Evolutionary conservation across 441 rosid genomes (phyloP).

Genomic region (Bruguiera hainesii): DNA sequence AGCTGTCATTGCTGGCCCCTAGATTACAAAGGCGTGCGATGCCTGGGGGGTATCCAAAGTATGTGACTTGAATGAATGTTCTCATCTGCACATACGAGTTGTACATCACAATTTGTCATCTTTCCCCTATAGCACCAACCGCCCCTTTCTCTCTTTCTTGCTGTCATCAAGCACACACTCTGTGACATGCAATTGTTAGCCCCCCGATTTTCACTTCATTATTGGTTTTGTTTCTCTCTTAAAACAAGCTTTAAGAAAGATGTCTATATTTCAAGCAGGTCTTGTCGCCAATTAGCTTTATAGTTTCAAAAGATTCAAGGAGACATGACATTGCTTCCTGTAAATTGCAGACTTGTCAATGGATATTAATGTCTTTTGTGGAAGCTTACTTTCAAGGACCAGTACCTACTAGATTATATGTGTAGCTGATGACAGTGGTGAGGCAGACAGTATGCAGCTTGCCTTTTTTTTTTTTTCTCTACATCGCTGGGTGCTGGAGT

Average conservation of each 20-base stretch:
- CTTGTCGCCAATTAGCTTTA: no score
- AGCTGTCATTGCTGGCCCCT: slow-evolving; percentile 32
- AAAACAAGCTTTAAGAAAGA: background rate
- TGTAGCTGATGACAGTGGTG: no score
- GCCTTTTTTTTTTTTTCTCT: slow-evolving; percentile 7
- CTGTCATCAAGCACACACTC: slow-evolving; percentile 2
- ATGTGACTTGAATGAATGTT: slow-evolving; percentile 16
- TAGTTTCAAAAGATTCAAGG: no score
- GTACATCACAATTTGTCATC: slow-evolving; percentile 1
- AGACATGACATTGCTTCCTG: no score
- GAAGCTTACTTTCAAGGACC: no score
- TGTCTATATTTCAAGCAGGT: no score
- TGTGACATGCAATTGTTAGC: slow-evolving; percentile 7
- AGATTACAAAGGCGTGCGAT: slow-evolving; percentile 34
- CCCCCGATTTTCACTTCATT: background rate
- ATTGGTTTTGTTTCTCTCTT: background rate
- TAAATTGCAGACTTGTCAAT: no score
- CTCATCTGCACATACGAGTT: background rate
- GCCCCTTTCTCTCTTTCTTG: background rate
- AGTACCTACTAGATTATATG: no score
- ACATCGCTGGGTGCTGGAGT: no score
- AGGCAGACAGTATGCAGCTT: background rate
- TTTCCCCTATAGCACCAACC: background rate
- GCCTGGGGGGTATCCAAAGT: slow-evolving; percentile 38
- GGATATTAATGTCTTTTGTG: no score